Evolutionary conservation across 805 yeast species (phyloP).

Genomic region (Candida ponderosae): DNA sequence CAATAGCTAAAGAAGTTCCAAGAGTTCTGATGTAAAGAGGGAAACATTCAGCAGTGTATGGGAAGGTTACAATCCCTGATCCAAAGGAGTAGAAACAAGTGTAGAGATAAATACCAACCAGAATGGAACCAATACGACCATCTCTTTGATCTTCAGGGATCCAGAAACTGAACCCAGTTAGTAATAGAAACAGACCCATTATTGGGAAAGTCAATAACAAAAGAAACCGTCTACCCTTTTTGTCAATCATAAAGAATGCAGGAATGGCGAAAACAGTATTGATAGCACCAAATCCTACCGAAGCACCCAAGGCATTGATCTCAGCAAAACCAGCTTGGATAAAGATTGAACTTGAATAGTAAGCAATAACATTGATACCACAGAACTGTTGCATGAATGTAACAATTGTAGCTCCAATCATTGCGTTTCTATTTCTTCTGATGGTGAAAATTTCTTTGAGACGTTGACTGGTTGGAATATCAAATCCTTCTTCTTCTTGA

Average conservation of each 20-base stretch:
- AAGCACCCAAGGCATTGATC: conserved; percentile 61
- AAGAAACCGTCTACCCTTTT: conserved; percentile 62
- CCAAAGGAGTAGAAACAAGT: conserved; percentile 74
- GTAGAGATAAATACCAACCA: conserved; percentile 68
- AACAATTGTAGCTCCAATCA: conserved; percentile 70
- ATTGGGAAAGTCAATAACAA: conserved; percentile 54
- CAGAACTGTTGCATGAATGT: conserved; percentile 91
- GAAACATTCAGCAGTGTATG: conserved; percentile 80
- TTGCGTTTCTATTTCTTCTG: conserved; percentile 79
- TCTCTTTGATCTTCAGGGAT: conserved; percentile 37
- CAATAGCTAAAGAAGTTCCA: conserved; percentile 75
- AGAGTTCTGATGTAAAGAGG: conserved; percentile 73
- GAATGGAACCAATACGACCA: conserved; percentile 59
- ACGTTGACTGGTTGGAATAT: conserved; percentile 37
- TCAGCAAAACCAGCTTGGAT: conserved; percentile 56
- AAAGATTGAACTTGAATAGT: conserved; percentile 75
- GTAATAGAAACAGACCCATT: conserved; percentile 50
- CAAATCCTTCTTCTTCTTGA: conserved; percentile 50
- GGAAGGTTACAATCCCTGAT: conserved; percentile 87
- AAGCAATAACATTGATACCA: conserved; percentile 84
- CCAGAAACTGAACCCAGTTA: conserved; percentile 69
- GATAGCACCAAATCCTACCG: conserved; percentile 81
- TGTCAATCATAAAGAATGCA: conserved; percentile 73
- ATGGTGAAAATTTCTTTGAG: conserved; percentile 54
- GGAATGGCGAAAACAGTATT: conserved; percentile 79